These are phyloP conservation scores for Geotrichum carabidarum DNA, from an alignment of 1,139 yeast genomes.

Conservation along the genomic window DNA sequence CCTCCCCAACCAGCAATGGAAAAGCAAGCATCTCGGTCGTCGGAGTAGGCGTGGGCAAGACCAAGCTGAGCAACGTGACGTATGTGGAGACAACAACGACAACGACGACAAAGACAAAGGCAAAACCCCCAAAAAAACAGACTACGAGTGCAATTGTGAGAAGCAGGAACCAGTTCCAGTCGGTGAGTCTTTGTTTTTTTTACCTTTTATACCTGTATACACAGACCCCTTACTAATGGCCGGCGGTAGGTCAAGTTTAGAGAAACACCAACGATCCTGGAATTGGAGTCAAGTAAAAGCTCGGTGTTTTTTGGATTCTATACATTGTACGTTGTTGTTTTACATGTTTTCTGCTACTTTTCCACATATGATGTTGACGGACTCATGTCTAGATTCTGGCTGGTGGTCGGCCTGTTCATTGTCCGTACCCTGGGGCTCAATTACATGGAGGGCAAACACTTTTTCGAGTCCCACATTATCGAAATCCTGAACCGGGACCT, in stretches of 20 bases:
- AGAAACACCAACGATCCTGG: constrained; percentile 26
- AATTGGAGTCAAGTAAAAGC: constrained; percentile 27
- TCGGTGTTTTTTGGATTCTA: constrained; percentile 38
- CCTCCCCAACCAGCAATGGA: too few relatives aligned
- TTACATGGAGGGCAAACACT: constrained; percentile 31
- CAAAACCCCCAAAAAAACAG: background rate
- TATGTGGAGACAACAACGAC: too few relatives aligned
- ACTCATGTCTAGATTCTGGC: constrained; percentile 11
- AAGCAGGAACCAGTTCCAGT: constrained; percentile 10
- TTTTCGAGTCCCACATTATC: constrained; percentile 49
- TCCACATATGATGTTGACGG: too few relatives aligned
- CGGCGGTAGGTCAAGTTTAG: constrained; percentile 6
- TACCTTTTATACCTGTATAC: background rate
- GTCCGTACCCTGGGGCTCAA: constrained; percentile 32
- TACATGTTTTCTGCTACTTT: background rate
- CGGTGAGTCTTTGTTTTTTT: constrained; percentile 1
- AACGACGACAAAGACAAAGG: too few relatives aligned
- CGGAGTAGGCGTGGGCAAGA: too few relatives aligned
- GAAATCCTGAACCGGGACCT: constrained; percentile 51
- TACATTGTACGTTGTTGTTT: constrained; percentile 27
- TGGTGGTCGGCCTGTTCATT: constrained; percentile 30
- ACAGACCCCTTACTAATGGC: background rate
- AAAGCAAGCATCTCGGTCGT: too few relatives aligned
- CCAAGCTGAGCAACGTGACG: too few relatives aligned
- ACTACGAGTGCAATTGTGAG: background rate